A percentile compares a stretch with the other conserved stretches of the same genome.
Conservation (phyloP, 2,329 filamentous ascomycete genomes). For the Parastagonospora nodorum region DNA sequence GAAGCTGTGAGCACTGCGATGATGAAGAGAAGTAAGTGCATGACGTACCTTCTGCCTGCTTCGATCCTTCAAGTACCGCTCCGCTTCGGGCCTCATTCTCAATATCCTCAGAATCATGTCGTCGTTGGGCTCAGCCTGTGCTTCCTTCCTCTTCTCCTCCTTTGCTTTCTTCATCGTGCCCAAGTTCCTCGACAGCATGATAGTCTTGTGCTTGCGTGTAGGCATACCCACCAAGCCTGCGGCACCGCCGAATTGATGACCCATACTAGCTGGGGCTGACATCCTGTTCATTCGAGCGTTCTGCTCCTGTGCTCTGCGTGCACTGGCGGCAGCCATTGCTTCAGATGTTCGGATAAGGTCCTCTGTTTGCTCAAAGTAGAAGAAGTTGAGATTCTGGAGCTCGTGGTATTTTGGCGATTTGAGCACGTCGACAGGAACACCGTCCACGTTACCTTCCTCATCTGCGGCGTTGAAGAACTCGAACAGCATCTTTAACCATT, state of each 20-base stretch:
- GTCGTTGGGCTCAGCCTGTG: slow-evolving; percentile 94
- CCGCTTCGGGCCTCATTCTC: slow-evolving; percentile 91
- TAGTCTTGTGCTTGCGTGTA: slow-evolving; percentile 58
- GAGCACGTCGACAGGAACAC: slow-evolving; percentile 87
- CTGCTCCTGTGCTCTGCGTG: slow-evolving; percentile 73
- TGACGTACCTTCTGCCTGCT: slow-evolving; percentile 75
- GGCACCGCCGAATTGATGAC: slow-evolving; percentile 58
- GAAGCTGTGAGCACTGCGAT: slow-evolving; percentile 1
- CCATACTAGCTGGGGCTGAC: slow-evolving; percentile 67
- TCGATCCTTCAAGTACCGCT: slow-evolving; percentile 83
- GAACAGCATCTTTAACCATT: slow-evolving; percentile 89
- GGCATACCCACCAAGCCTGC: slow-evolving; percentile 67
- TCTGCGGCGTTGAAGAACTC: slow-evolving; percentile 95
- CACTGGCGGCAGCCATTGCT: slow-evolving; percentile 88
- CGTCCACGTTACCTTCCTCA: slow-evolving; percentile 82
- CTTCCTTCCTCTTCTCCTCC: slow-evolving; percentile 92
- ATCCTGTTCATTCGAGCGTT: slow-evolving; percentile 64
- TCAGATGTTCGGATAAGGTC: slow-evolving; percentile 94
- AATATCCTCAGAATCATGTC: slow-evolving; percentile 97
- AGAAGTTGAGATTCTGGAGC: slow-evolving; percentile 94
- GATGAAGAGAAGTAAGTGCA: background rate
- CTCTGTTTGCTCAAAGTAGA: slow-evolving; percentile 93
- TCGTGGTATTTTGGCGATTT: slow-evolving; percentile 99
- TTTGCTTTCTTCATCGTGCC: slow-evolving; percentile 97
- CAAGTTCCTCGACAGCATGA: slow-evolving; percentile 92